Base-by-base conservation (phyloP, 106 monocot species). In the Dendrobium catenatum region DNA sequence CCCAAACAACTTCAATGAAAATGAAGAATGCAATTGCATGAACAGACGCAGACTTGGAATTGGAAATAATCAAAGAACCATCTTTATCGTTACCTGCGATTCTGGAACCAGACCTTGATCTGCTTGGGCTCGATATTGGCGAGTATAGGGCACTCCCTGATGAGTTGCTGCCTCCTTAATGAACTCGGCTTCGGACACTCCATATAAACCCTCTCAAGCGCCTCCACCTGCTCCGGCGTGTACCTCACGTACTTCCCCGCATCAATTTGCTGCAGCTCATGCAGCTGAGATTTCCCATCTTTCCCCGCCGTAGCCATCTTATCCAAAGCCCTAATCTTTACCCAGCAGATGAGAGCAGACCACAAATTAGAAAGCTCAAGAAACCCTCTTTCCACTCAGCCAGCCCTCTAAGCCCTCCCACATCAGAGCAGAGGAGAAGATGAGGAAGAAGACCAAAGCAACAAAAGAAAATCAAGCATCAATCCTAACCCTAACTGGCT, bases 31-130 rank as follows among this genome's bases (percentile, higher is more conserved):
- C 64, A 66, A 26, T 51, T 51, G 51, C 51, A 51, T 51, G 13
- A 51, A 51, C 15, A 31, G 33, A 37, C 37, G 9, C 70, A 10
- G 33, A 70, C 2, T 31, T 15, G 37, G 13, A 33, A 37, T 37
- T 31, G 37, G 3, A 70, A 33, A 70, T 20, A 70, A 70, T 10
- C 15, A 3, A 3, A 70, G 13, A 70, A 3, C 70, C 9, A 31
- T 16, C 18, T 29, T 61, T 5, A 44, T 6, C 24, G 46, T 80
- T 84, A 93, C 95, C 96, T 90, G 55, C 96, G 80, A 58, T 96
- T 96, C 83, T 96, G 96, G 56, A 96, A 96, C 96, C 96, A 96
- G 55, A 96, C 96, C 66, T 96, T 96, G 86, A 96, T 96, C 83
- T 96, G 96, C 78, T 89, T 96, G 68, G 94, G 94, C 80, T 92